Base-by-base conservation (phyloP, 2,329 filamentous ascomycete genomes). In the Colletotrichum sp. region DNA sequence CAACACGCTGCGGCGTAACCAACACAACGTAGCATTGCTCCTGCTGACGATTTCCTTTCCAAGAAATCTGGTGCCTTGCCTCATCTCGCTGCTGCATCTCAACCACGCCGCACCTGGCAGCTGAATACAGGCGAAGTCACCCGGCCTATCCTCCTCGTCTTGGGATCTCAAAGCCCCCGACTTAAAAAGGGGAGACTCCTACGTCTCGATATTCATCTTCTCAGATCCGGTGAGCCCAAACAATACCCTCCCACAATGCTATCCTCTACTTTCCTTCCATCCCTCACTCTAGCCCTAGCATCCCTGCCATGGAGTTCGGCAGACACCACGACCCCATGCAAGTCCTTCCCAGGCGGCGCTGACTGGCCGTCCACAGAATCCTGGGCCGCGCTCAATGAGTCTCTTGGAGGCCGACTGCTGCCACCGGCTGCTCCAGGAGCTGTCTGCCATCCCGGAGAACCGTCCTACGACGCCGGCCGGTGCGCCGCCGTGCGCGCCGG, bases 311-410 rank as follows among this genome's bases (percentile, higher is more conserved):
- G 55, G 52, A 18, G 14, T 12, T 28, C 4, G 6, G 36, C 61
- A 65, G 52, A 9, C 21, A 18, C 28, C 18, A 61, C 43, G 1
- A 4, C 30, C 24, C 28, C 36, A 7, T 91, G 89, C 82, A 91
- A 90, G 80, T 83, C 87, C 3, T 87, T 86, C 61, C 89, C 88
- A 3, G 85, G 84, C 24, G 85, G 86, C 16, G 28, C 80, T 9
- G 80, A 80, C 63, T 92, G 90, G 90, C 90, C 90, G 0, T 86
- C 85, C 1, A 75, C 84, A 14, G 78, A 82, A 1, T 81, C 81
- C 14, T 92, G 90, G 90, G 74, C 79, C 8, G 77, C 78, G 16
- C 83, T 92, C 68, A 90, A 91, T 80, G 78, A 82, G 9, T 85
- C 86, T 4, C 80, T 87, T 26, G 82, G 80, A 10, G 88, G 88